phyloP scores from a whole-genome alignment of 2,329 filamentous ascomycete species.

The Cytospora paraplurivora region DNA sequence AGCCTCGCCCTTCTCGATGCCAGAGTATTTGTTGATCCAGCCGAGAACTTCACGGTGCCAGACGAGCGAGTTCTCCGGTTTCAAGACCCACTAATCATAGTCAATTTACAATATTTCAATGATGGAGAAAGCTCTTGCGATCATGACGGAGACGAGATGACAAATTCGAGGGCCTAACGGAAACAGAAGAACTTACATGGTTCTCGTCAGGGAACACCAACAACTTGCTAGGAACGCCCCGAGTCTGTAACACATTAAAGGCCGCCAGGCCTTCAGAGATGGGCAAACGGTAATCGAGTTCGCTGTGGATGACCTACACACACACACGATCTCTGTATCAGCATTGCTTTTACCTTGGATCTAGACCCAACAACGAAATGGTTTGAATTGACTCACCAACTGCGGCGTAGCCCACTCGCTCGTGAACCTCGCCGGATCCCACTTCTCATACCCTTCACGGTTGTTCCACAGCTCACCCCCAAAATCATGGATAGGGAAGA shows the following conservation, averaged over 20 bases:
- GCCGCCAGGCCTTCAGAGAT: constrained; percentile 61
- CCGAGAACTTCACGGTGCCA: constrained; percentile 71
- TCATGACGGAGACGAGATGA: too few species aligned
- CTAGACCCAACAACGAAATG: too few species aligned
- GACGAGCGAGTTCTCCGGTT: constrained; percentile 67
- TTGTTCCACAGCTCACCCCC: constrained; percentile 63
- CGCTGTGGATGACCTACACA: constrained; percentile 64
- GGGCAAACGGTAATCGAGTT: constrained; percentile 63
- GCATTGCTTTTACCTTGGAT: too few species aligned
- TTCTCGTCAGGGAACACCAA: constrained; percentile 75
- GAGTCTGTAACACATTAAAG: constrained; percentile 71
- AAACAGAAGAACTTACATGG: constrained; percentile 42
- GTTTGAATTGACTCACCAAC: constrained; percentile 55
- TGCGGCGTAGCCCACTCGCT: constrained; percentile 83
- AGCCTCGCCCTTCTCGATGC: neutral
- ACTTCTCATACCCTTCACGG: constrained; percentile 65
- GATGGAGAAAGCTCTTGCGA: too few species aligned
- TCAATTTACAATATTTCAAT: neutral
- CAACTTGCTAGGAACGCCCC: constrained; percentile 68
- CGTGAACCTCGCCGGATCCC: constrained; percentile 66
- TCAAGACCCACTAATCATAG: constrained; percentile 56
- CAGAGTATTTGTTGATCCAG: constrained; percentile 62
- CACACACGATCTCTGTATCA: neutral
- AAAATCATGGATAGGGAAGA: constrained; percentile 70
- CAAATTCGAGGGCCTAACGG: too few species aligned